Evolutionary conservation across 768 basidiomycete genomes (phyloP).

Genomic region (Hydnomerulius pinastri): DNA sequence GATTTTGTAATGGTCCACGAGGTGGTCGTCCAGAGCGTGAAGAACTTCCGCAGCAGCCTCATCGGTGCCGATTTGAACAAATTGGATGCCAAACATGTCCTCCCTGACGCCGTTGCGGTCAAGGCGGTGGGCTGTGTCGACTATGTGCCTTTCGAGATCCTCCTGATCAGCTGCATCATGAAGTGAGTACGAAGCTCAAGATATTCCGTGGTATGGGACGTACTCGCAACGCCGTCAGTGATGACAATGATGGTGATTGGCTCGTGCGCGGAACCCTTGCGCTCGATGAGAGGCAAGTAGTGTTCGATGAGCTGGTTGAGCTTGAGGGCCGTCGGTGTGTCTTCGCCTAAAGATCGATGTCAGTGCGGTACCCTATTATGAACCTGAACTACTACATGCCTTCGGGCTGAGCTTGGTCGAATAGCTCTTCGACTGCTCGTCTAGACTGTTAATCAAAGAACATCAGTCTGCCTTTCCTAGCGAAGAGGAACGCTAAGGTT

Average conservation of each 20-base stretch:
- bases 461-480: not conserved
- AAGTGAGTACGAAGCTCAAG: not conserved
- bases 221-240: constrained; percentile 43
- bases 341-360: constrained; percentile 21
- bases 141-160: constrained; percentile 31
- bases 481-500: not conserved
- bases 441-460: constrained; percentile 16
- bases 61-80: constrained; percentile 48
- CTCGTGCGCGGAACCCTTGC: constrained; percentile 30
- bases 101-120: constrained; percentile 36
- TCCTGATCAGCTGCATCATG: constrained; percentile 27
- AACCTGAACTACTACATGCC: constrained; percentile 12
- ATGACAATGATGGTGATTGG: constrained; percentile 39
- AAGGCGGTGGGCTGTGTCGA: constrained; percentile 40
- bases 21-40: constrained; percentile 41
- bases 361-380: not conserved
- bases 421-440: constrained; percentile 23
- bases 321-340: constrained; percentile 41
- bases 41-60: constrained; percentile 39
- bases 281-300: constrained; percentile 37
- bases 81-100: constrained; percentile 46
- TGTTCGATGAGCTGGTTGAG: constrained; percentile 37
- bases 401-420: constrained; percentile 25
- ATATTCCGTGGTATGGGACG: constrained; percentile 10
- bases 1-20: constrained; percentile 32